phyloP scores from a whole-genome alignment of 345 rosid genomes.

The Brassica rapa region DNA sequence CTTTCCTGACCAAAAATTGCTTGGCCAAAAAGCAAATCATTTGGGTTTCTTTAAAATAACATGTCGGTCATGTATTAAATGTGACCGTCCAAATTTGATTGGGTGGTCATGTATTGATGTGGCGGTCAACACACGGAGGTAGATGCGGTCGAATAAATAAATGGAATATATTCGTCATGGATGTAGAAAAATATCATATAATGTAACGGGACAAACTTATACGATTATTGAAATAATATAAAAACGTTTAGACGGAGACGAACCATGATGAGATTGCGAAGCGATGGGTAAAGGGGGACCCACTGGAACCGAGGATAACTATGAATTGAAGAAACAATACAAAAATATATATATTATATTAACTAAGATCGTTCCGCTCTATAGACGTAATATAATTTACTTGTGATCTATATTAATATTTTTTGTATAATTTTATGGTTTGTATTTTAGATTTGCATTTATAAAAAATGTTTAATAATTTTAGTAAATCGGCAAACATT shows the following conservation, averaged over 20 bases:
- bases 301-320: slow-evolving; percentile 11
- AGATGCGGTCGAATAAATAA: slow-evolving; percentile 23
- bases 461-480: too few species aligned
- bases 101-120: slow-evolving; percentile 26
- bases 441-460: too few species aligned
- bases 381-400: too few species aligned
- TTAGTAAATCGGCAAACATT: too few species aligned
- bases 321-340: neutral
- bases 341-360: too few species aligned
- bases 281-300: neutral
- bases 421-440: too few species aligned
- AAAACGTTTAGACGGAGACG: neutral
- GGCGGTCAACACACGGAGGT: slow-evolving; percentile 36
- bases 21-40: slow-evolving; percentile 44
- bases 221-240: neutral
- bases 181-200: neutral
- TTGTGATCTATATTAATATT: too few species aligned
- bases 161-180: slow-evolving; percentile 15
- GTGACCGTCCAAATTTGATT: slow-evolving; percentile 22
- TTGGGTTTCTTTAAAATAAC: slow-evolving; percentile 4
- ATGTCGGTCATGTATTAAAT: neutral
- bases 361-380: too few species aligned
- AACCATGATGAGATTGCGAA: slow-evolving; percentile 20
- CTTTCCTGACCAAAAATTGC: slow-evolving; percentile 31
- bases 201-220: neutral